Evolutionary conservation across 1,139 yeast genomes (phyloP), one percentile per base, ranked within the genome.

Genomic region (Diutina mesorugosa): DNA sequence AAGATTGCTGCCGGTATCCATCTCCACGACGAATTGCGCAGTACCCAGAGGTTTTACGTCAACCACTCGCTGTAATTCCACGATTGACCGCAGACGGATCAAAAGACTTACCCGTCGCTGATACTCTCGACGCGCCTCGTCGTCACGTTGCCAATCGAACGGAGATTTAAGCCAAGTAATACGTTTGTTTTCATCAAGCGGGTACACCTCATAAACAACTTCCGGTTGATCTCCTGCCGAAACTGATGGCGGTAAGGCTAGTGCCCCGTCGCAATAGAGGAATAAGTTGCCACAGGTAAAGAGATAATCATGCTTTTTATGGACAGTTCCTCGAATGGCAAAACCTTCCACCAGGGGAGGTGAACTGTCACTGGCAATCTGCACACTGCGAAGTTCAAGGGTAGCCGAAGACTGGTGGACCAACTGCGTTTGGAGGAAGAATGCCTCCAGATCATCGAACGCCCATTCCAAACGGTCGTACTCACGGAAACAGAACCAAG

Each of bases 381-480:
- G 62, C 53, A 79, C 69, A n/a, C 77, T 76, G 55, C 95, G 72
- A 12, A 86, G 64, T 62, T 88, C 90, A 28, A 87, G 67, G 9
- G 51, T 47, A 12, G 38, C 51, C 57, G 74, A 80, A 45, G 64
- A 67, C 1, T 56, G 51, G 1, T 61, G 57, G 18, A 64, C 58
- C 30, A 68, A 60, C 45, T 67, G 70, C 56, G 72, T 67, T 58
- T 69, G 69, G 41, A 72, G 61, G 57, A 61, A 67, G 32, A 84
- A 72, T 5, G 76, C 62, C 57, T 81, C 80, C 48, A 78, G 72
- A 53, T 78, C 76, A 51, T 83, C 84, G 55, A 75, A 67, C 9
- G 84, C 69, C 96, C 96, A 90, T 62, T 88, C 95, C 12, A 89
- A 64, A 45, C 90, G 71, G 66, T 89, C 96, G 65, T 85, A 88